phyloP scores from a whole-genome alignment of 1,284 basidiomycete genomes.

The Ustilago hordei region DNA sequence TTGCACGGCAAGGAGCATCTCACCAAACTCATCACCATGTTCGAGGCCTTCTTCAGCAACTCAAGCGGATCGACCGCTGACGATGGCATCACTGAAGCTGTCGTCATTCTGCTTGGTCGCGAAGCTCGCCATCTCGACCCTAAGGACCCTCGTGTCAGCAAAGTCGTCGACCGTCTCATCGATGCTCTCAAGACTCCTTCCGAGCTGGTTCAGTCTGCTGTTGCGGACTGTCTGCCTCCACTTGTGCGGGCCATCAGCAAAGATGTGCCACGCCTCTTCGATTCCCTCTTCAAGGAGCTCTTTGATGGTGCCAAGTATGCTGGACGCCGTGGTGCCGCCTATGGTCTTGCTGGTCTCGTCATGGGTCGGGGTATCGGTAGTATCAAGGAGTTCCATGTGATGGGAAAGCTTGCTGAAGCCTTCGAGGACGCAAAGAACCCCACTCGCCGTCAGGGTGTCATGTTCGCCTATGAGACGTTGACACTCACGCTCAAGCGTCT shows the following conservation, averaged over 20 bases:
- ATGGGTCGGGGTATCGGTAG: slow-evolving; percentile 87
- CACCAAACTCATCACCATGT: slow-evolving; percentile 82
- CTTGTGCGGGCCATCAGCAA: slow-evolving; percentile 80
- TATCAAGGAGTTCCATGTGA: slow-evolving; percentile 85
- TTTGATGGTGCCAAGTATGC: slow-evolving; percentile 80
- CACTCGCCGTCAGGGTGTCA: slow-evolving; percentile 89
- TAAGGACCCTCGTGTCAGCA: slow-evolving; percentile 69
- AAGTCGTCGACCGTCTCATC: slow-evolving; percentile 87
- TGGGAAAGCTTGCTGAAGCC: slow-evolving; percentile 80
- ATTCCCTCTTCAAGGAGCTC: slow-evolving; percentile 78
- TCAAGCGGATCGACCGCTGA: slow-evolving; percentile 40
- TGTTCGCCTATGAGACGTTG: slow-evolving; percentile 91
- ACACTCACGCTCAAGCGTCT: slow-evolving; percentile 85
- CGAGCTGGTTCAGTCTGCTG: slow-evolving; percentile 95
- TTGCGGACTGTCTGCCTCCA: slow-evolving; percentile 88
- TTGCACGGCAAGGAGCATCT: slow-evolving; percentile 81
- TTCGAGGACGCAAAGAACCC: slow-evolving; percentile 89
- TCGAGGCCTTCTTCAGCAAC: slow-evolving; percentile 82
- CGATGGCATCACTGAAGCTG: slow-evolving; percentile 82
- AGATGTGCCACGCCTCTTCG: slow-evolving; percentile 74
- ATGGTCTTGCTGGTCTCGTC: slow-evolving; percentile 91
- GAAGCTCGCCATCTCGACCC: slow-evolving; percentile 87
- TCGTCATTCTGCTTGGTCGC: slow-evolving; percentile 93
- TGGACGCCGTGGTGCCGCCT: slow-evolving; percentile 90
- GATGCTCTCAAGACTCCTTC: slow-evolving; percentile 93